phyloP scores from a whole-genome alignment of 169 alveolate genomes.

The Eimeria maxima region DNA sequence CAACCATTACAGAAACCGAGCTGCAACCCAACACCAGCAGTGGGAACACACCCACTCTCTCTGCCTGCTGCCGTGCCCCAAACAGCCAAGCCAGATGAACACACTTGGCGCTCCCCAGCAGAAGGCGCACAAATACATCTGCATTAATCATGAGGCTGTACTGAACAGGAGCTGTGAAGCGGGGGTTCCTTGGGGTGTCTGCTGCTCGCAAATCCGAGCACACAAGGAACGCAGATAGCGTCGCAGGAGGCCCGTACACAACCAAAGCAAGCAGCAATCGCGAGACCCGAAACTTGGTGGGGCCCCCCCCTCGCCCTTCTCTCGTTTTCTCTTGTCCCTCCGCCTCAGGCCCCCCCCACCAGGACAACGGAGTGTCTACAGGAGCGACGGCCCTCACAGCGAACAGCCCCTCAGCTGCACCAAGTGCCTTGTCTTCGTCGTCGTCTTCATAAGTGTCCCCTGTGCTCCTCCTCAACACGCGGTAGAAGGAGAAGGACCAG shows the following conservation, averaged over 20 bases:
- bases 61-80: slow-evolving; percentile 43
- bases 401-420: neutral
- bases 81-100: slow-evolving; percentile 46
- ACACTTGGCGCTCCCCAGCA: slow-evolving; percentile 27
- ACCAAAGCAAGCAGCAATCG: neutral
- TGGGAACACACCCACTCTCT: slow-evolving; percentile 33
- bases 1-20: neutral
- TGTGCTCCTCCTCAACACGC: slow-evolving; percentile 2
- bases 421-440: neutral
- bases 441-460: slow-evolving; percentile 9
- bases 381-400: neutral
- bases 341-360: slow-evolving; percentile 67
- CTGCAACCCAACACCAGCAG: slow-evolving; percentile 3
- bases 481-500: neutral
- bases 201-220: neutral
- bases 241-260: slow-evolving; percentile 51
- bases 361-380: slow-evolving; percentile 9
- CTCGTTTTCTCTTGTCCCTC: neutral
- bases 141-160: neutral
- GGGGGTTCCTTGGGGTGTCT: neutral
- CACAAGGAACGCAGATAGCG: neutral
- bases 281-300: neutral
- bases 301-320: neutral
- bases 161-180: slow-evolving; percentile 14
- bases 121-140: slow-evolving; percentile 9